Percentiles rank a stretch among this genome's conserved stretches.
phyloP scores from a whole-genome alignment of 163 green algal species.

The Chlorella variabilis region DNA sequence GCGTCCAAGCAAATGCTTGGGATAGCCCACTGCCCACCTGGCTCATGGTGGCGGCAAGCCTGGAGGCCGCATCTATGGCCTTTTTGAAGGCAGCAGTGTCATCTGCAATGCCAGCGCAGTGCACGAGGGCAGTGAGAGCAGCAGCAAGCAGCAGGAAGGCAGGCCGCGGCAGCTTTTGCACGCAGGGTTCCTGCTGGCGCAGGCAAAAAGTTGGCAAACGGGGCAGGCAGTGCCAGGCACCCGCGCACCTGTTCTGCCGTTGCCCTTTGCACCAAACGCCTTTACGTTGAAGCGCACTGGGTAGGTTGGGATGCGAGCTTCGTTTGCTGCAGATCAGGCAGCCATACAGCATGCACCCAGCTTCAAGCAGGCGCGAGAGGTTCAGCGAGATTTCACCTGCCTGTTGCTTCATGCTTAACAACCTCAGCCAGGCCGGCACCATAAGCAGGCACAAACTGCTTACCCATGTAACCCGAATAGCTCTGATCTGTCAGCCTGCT shows the following conservation, averaged over 20 bases:
- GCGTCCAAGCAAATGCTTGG: neutral
- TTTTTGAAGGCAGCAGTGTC: slow-evolving; percentile 4
- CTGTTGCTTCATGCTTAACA: too few species aligned
- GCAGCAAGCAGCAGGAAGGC: neutral
- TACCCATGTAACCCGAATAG: slow-evolving; percentile 13
- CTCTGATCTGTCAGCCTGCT: neutral
- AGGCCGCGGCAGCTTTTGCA: too few species aligned
- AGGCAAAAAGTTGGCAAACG: too few species aligned
- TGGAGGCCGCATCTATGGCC: neutral
- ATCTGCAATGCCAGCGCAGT: too few species aligned
- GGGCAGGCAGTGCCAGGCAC: neutral
- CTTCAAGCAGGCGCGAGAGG: too few species aligned
- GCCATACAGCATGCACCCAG: neutral
- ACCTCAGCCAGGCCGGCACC: too few species aligned
- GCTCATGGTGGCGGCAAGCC: too few species aligned
- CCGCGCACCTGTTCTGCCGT: neutral
- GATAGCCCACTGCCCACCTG: neutral
- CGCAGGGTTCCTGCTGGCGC: too few species aligned
- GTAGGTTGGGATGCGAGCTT: neutral
- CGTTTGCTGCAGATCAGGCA: too few species aligned
- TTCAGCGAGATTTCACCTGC: too few species aligned
- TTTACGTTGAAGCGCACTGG: neutral
- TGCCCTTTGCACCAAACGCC: slow-evolving; percentile 6
- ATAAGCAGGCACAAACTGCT: too few species aligned
- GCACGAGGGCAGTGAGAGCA: too few species aligned